Evolutionary conservation across 192 early-diverging fungal genomes (phyloP).

Genomic region (Chytriomyces sp.): DNA sequence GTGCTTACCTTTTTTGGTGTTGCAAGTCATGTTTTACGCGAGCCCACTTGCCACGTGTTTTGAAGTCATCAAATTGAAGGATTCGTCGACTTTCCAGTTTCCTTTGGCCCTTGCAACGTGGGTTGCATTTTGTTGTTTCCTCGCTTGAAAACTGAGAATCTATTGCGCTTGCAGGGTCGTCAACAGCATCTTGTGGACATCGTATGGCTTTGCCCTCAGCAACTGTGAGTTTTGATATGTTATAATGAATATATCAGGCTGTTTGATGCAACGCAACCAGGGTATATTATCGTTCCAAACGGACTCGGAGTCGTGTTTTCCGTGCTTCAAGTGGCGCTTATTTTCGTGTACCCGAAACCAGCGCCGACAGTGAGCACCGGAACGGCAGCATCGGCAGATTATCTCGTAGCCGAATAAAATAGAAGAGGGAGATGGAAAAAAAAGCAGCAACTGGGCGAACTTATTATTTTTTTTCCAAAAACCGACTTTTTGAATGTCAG

Average conservation of each 20-base stretch:
- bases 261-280: background rate
- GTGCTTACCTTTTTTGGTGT: background rate
- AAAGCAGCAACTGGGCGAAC: background rate
- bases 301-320: slow-evolving; percentile 16
- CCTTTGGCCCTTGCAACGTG: slow-evolving; percentile 4
- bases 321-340: slow-evolving; percentile 10
- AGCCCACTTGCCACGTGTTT: background rate
- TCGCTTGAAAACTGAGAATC: background rate
- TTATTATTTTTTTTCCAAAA: no score
- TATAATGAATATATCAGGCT: background rate
- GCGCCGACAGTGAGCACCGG: background rate
- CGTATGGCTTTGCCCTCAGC: background rate
- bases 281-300: slow-evolving; percentile 20
- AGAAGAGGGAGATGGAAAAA: background rate
- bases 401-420: background rate
- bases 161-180: background rate
- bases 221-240: background rate
- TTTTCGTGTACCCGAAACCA: background rate
- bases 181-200: background rate
- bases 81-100: background rate
- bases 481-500: no score
- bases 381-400: background rate
- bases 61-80: slow-evolving; percentile 12
- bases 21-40: slow-evolving; percentile 6
- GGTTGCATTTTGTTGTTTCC: background rate